These are phyloP conservation scores for Penicillium sclerotigenum DNA, from an alignment of 2,329 filamentous ascomycete genomes.

Conservation along the genomic window DNA sequence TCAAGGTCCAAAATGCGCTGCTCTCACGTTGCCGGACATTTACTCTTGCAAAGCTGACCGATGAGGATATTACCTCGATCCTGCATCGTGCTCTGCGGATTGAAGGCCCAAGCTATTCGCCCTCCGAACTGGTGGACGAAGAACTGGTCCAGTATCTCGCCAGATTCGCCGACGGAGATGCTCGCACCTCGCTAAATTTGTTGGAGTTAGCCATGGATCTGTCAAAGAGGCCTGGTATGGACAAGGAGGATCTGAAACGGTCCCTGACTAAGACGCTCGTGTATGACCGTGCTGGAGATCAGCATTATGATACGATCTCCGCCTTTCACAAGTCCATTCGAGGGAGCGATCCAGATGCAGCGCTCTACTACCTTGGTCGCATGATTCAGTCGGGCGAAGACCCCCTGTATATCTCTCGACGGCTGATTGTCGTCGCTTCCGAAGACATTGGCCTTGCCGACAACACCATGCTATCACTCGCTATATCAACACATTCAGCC, in stretches of 20 bases:
- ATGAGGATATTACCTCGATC: slow-evolving; percentile 70
- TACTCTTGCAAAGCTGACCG: slow-evolving; percentile 71
- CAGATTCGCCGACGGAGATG: slow-evolving; percentile 86
- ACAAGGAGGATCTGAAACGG: slow-evolving; percentile 72
- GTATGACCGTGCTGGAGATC: slow-evolving; percentile 91
- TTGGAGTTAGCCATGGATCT: slow-evolving; percentile 84
- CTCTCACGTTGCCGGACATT: slow-evolving; percentile 89
- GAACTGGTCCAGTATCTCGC: slow-evolving; percentile 79
- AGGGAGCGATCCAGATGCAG: slow-evolving; percentile 79
- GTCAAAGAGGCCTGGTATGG: slow-evolving; percentile 61
- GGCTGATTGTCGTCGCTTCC: slow-evolving; percentile 90
- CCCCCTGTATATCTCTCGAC: slow-evolving; percentile 83
- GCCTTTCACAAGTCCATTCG: slow-evolving; percentile 96
- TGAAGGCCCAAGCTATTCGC: slow-evolving; percentile 54
- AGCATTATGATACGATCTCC: slow-evolving; percentile 96
- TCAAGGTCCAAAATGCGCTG: slow-evolving; percentile 84
- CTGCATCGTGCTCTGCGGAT: slow-evolving; percentile 68
- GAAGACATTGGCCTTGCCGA: slow-evolving; percentile 93
- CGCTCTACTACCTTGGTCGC: slow-evolving; percentile 89
- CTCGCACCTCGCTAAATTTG: slow-evolving; percentile 86
- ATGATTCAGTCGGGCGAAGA: slow-evolving; percentile 97
- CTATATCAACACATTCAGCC: slow-evolving; percentile 80
- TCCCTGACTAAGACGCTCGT: slow-evolving; percentile 87
- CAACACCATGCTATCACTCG: slow-evolving; percentile 75
- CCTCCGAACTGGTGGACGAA: slow-evolving; percentile 63